Percentiles rank a stretch among this genome's conserved stretches.
phyloP scores from a whole-genome alignment of 1,284 basidiomycete species.

The Cutaneotrichosporon sp. region DNA sequence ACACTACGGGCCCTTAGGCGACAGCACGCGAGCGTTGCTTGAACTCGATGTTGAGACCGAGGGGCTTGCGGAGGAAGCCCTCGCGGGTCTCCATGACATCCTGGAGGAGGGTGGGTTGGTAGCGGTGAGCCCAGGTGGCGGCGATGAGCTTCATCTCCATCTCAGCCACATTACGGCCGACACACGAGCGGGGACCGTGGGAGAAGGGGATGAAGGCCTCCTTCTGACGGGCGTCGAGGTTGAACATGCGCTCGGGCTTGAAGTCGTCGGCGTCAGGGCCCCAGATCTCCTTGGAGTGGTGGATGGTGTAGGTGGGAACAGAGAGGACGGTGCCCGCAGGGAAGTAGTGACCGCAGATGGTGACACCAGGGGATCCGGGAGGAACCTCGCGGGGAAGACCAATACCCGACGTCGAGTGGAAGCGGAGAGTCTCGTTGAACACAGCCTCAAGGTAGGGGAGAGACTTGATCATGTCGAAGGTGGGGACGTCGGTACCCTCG shows the following conservation, averaged over 20 bases:
- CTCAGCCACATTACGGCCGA: slow-evolving; percentile 28
- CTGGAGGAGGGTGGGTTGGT: slow-evolving; percentile 17
- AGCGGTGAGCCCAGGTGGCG: slow-evolving; percentile 19
- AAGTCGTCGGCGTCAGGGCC: slow-evolving; percentile 53
- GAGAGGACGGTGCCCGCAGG: slow-evolving; percentile 17
- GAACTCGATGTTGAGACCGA: slow-evolving; percentile 10
- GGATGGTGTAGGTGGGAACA: slow-evolving; percentile 44
- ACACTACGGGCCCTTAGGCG: background rate
- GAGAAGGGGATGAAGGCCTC: slow-evolving; percentile 29
- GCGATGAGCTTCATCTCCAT: slow-evolving; percentile 23
- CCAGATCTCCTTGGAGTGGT: slow-evolving; percentile 56
- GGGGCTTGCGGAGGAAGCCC: slow-evolving; percentile 22
- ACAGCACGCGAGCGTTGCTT: background rate
- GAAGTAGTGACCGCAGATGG: slow-evolving; percentile 20
- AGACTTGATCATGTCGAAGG: slow-evolving; percentile 58
- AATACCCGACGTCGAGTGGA: slow-evolving; percentile 68
- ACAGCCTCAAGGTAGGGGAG: slow-evolving; percentile 72
- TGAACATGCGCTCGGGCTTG: slow-evolving; percentile 24
- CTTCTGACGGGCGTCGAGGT: slow-evolving; percentile 16
- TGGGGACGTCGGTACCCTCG: slow-evolving; percentile 56
- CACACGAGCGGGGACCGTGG: slow-evolving; percentile 28
- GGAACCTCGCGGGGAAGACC: slow-evolving; percentile 76
- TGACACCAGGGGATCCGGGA: slow-evolving; percentile 16
- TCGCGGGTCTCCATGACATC: slow-evolving; percentile 11
- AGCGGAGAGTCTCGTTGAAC: slow-evolving; percentile 73